phyloP scores from a whole-genome alignment of 352 stramenopile species.

The Globisporangium parvum region DNA sequence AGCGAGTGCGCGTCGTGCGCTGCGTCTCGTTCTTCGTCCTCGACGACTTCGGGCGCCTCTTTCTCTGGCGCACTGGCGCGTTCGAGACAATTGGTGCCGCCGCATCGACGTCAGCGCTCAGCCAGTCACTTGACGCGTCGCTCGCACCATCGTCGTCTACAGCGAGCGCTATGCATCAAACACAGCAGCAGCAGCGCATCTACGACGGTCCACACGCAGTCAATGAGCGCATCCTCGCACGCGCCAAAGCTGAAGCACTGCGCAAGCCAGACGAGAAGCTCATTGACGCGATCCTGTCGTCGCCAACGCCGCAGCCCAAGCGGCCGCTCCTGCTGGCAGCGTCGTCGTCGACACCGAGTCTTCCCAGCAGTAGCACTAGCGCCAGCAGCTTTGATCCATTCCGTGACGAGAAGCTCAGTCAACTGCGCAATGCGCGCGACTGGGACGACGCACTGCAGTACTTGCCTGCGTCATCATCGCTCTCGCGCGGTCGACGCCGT shows the following conservation, averaged over 20 bases:
- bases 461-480: slow-evolving; percentile 36
- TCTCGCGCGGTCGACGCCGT: slow-evolving; percentile 50
- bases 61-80: slow-evolving; percentile 46
- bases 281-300: slow-evolving; percentile 67
- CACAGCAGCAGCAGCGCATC: not conserved
- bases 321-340: slow-evolving; percentile 23
- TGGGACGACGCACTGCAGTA: slow-evolving; percentile 57
- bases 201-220: slow-evolving; percentile 60
- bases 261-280: slow-evolving; percentile 51
- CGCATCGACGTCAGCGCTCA: not conserved
- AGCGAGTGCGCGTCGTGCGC: slow-evolving; percentile 55
- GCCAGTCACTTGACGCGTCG: not conserved
- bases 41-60: slow-evolving; percentile 40
- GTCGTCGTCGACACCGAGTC: slow-evolving; percentile 25
- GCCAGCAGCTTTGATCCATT: slow-evolving; percentile 29
- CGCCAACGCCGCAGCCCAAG: slow-evolving; percentile 31
- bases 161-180: not conserved
- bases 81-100: slow-evolving; percentile 44
- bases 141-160: not conserved
- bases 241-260: slow-evolving; percentile 44
- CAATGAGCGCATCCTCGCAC: slow-evolving; percentile 51
- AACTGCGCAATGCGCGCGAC: slow-evolving; percentile 27
- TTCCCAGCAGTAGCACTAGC: not conserved
- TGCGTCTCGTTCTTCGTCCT: slow-evolving; percentile 56
- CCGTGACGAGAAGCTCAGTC: slow-evolving; percentile 21